Base-by-base conservation (phyloP, 108 stramenopile genomes). In the Parietichytrium sp. region DNA sequence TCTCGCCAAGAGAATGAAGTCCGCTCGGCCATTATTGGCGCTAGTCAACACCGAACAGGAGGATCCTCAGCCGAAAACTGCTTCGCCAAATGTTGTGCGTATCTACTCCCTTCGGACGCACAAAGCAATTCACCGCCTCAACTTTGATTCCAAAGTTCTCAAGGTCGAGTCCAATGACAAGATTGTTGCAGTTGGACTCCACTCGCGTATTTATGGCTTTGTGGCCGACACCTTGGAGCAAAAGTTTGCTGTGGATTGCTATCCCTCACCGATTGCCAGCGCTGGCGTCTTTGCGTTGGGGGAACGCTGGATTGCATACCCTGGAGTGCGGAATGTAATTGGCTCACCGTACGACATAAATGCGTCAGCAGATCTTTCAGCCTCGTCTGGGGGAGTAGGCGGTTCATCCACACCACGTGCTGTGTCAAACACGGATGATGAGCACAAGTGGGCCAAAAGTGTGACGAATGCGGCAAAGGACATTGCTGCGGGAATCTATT, bases 291-390 rank as follows among this genome's bases (percentile, higher is more conserved):
- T 72, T 12, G 61, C 61, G 33, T 42, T 72, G 18, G 42, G 61
- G 15, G 38, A 72, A 33, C 61, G 61, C 61, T 72, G 61, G 61
- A 47, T 72, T 20, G 61, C 61, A 13, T 72, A 72, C 61, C 15
- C 45, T 27, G 20, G 42, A 6, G n/a, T 42, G 6, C 18, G 36
- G 33, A 8, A n/a, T 8, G 61, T 45, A n/a, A n/a, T 42, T 10
- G 42, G 10, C 10, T 72, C 23, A n/a, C 38, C 61, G 1, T 33
- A 72, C 42, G 61, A 72, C 20, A 45, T 25, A 0, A 33, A 10
- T 42, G 61, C 45, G 8, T 7, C 20, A n/a, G 45, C 36, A 20
- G 61, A 72, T 7, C 38, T 8, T 42, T 1, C 33, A 1, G 61
- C 3, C 15, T 16, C 61, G 36, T 12, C 18, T 18, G 16, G 18